Conservation (phyloP, 495 filamentous ascomycete genomes). For the Echria macrotheca region DNA sequence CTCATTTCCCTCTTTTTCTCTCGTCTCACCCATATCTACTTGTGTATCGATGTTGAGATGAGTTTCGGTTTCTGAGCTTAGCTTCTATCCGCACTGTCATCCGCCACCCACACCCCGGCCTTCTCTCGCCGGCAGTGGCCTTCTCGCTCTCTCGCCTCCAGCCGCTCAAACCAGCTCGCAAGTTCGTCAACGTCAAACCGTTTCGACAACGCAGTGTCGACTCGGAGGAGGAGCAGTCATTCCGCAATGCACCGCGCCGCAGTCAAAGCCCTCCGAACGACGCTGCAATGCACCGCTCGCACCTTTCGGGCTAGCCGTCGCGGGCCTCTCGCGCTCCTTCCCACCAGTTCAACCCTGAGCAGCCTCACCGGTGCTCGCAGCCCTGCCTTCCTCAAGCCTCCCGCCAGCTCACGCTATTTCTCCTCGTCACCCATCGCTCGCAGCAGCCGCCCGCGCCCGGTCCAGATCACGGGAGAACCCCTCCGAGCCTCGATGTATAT, state of each 20-base stretch:
- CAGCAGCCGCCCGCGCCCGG: conserved; percentile 17
- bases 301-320: conserved; percentile 35
- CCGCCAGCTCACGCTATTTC: conserved; percentile 14
- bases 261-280: conserved; percentile 40
- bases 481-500: conserved; percentile 47
- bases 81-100: too few relatives aligned
- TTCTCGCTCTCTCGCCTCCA: too few relatives aligned
- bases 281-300: conserved; percentile 37
- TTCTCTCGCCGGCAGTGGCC: too few relatives aligned
- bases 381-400: background rate
- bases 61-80: too few relatives aligned
- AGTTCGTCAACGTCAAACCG: conserved; percentile 6
- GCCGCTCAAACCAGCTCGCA: too few relatives aligned
- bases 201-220: conserved; percentile 1
- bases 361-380: conserved; percentile 4
- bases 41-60: too few relatives aligned
- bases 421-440: conserved; percentile 16
- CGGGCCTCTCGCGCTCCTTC: conserved; percentile 18
- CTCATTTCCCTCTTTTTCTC: too few relatives aligned
- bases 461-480: conserved; percentile 30
- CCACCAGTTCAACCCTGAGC: conserved; percentile 7
- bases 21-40: too few relatives aligned
- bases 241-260: conserved; percentile 43
- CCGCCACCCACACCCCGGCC: too few relatives aligned
- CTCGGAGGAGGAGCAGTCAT: too few relatives aligned